Conservation (phyloP, 495 filamentous ascomycete species). For the Friedmanniomyces simplex region DNA sequence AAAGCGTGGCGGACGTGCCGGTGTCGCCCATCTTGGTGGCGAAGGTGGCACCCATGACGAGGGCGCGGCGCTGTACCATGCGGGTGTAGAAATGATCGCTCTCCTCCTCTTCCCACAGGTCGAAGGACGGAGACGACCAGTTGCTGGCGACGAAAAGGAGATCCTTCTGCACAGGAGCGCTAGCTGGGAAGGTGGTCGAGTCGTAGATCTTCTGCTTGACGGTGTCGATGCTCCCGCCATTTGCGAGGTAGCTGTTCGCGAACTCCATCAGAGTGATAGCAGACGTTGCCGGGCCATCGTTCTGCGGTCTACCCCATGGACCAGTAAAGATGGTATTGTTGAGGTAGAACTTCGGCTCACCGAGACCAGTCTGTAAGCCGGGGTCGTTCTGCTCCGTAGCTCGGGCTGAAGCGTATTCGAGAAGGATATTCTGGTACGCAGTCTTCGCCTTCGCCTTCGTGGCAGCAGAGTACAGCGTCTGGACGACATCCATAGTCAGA, state of each 20-base stretch:
- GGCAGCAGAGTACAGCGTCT: constrained; percentile 19
- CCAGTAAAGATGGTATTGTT: constrained; percentile 23
- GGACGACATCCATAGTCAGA: constrained; percentile 23
- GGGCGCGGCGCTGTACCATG: constrained; percentile 25
- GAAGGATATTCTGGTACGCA: constrained; percentile 18
- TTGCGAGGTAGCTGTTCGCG: constrained; percentile 20
- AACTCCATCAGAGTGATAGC: constrained; percentile 25
- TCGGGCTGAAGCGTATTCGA: constrained; percentile 19
- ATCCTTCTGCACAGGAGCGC: constrained; percentile 21
- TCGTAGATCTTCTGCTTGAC: constrained; percentile 22
- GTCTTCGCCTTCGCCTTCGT: constrained; percentile 10
- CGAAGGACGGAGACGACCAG: constrained; percentile 20
- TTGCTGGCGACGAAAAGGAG: constrained; percentile 24
- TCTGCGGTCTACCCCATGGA: constrained; percentile 25
- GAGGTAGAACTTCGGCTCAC: constrained; percentile 24
- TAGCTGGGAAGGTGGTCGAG: constrained; percentile 8
- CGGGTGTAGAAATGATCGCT: constrained; percentile 24
- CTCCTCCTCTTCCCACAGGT: constrained; percentile 24
- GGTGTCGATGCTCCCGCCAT: constrained; percentile 16
- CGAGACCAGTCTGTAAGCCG: constrained; percentile 17
- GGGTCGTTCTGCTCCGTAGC: constrained; percentile 23
- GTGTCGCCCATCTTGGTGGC: constrained; percentile 19
- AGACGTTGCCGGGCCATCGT: constrained; percentile 24
- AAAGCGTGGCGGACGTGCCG: constrained; percentile 14
- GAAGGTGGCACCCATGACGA: constrained; percentile 18